Base-by-base conservation (phyloP, 2,329 filamentous ascomycete genomes). In the Drechmeria coniospora region DNA sequence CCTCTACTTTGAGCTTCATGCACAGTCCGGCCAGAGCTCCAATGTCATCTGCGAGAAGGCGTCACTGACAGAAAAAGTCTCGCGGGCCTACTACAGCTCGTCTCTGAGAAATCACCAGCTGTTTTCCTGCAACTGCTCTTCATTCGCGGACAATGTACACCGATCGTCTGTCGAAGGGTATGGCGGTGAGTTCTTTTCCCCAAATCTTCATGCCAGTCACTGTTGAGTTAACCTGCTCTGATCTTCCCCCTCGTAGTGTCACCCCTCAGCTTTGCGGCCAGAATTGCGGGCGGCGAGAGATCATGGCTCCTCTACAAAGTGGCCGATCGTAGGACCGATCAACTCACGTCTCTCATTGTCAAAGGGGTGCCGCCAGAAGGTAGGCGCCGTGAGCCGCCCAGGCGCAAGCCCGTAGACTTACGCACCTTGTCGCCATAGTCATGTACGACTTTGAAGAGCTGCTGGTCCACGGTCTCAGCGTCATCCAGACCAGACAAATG, bases 271-370 rank as follows among this genome's bases (percentile, higher is more conserved):
- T 28, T 28, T 18, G 26, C 26, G 2, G 26, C 26, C 11, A 23
- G 26, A 14, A 28, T 28, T n/a, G n/a, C 26, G 5, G 26, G 26
- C 26, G 26, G 16, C 8, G 15, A 23, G 6, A 14, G 26, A 5
- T 23, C 26, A 5, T 28, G 26, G 26, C 26, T 28, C 14, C 26
- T 28, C 7, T 28, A 28, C 20, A 28, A 28, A n/a, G 26, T 28
- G 3, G 18, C 26, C 4, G 22, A 28, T n/a, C 16, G 18, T 4
- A 20, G 21, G 20, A 28, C 26, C 14, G 26, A 28, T 11, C 26
- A 28, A 4, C 26, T 28, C 20, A 28, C 20, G 5, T 28, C 26
- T 8, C 7, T 28, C 7, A 15, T 28, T 11, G n/a, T 28, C 26
- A 28, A 28, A 12, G 26, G 26, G 11, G 26, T 28, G 14, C 26